These are phyloP conservation scores for Lecanicillium sp. DNA, from an alignment of 2,329 filamentous ascomycete genomes.

Conservation along the genomic window DNA sequence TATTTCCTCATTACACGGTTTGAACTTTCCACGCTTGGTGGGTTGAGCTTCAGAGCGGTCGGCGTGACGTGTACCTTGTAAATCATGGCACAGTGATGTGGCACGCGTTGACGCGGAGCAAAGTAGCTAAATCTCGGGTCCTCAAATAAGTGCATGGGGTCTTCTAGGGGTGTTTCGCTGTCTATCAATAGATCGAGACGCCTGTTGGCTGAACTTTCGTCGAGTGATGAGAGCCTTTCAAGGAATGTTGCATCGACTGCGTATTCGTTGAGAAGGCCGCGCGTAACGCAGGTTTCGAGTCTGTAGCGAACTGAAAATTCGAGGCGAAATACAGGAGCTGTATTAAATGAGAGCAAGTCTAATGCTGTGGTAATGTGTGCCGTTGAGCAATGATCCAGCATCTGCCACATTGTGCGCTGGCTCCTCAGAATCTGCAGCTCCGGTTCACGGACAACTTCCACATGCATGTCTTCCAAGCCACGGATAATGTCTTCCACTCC, in stretches of 20 bases:
- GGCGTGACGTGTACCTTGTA: conserved; percentile 77
- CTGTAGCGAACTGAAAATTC: conserved; percentile 77
- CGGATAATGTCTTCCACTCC: conserved; percentile 35
- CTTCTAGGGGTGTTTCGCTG: conserved; percentile 56
- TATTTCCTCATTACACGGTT: conserved; percentile 80
- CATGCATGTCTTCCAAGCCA: conserved; percentile 48
- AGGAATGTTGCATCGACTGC: conserved; percentile 64
- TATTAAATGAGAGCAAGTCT: conserved; percentile 17
- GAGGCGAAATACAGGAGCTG: conserved; percentile 28
- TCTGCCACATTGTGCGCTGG: conserved; percentile 21
- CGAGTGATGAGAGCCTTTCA: conserved; percentile 41
- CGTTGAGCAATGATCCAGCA: conserved; percentile 18
- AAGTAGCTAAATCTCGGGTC: not conserved
- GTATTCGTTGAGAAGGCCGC: conserved; percentile 68
- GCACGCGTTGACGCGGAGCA: conserved; percentile 20
- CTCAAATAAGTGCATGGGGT: conserved; percentile 21
- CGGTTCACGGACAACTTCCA: not conserved
- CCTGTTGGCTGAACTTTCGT: conserved; percentile 46
- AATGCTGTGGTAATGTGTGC: conserved; percentile 15
- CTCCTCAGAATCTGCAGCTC: conserved; percentile 17
- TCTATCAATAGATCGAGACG: conserved; percentile 70
- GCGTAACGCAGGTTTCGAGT: conserved; percentile 87
- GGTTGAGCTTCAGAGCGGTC: conserved; percentile 69
- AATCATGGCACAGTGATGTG: conserved; percentile 66
- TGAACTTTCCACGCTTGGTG: conserved; percentile 74